Base-by-base conservation (phyloP, 805 yeast genomes). In the Spathaspora girioi region DNA sequence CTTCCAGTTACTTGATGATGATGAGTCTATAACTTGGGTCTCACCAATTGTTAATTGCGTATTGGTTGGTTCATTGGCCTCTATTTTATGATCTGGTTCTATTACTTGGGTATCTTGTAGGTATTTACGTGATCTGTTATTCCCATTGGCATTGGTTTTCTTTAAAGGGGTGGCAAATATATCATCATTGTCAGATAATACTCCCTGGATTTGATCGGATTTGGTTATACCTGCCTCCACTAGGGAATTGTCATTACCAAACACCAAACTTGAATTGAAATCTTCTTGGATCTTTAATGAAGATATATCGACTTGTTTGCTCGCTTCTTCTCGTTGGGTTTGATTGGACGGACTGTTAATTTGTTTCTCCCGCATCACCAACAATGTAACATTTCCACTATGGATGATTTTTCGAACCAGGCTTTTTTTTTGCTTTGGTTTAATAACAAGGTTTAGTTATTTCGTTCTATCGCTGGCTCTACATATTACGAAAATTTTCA, bases 181-280 rank as follows among this genome's bases (percentile, higher is more conserved):
- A n/a, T 35, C 17, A 7, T 35, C 40, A 35, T 35, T 35, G 17
- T 29, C 32, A 4, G 14, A 29, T 5, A n/a, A 35, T 35, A 35
- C 18, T 35, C n/a, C n/a, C n/a, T n/a, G n/a, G n/a, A 11, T n/a
- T 35, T 14, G 17, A 14, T 35, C 40, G 11, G 18, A 18, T 15
- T 35, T 18, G 14, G 40, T 35, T n/a, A 35, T 14, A 8, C 14
- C 40, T n/a, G 17, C 18, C 9, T 35, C 15, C 8, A 35, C 18
- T 9, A 3, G 44, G 20, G 46, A 32, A 12, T 43, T 11, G 15
- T 59, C 65, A 45, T 54, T 59, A 17, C 68, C 73, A 56, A 69
- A 69, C 10, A 68, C 66, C 42, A 69, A 61, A 50, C 73, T 68
- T 50, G 63, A 64, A 48, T 64, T 62, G 38, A 29, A 45, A 8